Evolutionary conservation across 2,329 filamentous ascomycete species (phyloP).

Genomic region (Fusarium sp.): DNA sequence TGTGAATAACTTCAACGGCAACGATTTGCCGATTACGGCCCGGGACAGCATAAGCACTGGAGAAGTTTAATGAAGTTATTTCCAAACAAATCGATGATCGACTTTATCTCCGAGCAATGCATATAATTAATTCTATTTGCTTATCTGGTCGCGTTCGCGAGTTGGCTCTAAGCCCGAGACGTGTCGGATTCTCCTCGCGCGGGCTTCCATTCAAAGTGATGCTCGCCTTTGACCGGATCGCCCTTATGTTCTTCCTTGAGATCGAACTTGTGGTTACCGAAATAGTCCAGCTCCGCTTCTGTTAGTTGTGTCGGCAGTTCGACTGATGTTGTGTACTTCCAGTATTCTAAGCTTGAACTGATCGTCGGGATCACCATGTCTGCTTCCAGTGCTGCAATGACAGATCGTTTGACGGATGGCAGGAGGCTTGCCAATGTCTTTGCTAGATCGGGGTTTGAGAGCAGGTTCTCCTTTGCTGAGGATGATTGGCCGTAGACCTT

Average conservation of each 20-base stretch:
- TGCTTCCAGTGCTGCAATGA: background rate
- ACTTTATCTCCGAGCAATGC: background rate
- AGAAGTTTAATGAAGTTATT: background rate
- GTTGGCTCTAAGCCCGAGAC: background rate
- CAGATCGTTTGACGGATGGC: background rate
- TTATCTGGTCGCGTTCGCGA: background rate
- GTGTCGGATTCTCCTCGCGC: background rate
- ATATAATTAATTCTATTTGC: background rate
- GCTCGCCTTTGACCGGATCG: background rate
- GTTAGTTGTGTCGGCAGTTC: background rate
- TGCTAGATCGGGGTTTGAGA: background rate
- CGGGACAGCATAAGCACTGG: background rate
- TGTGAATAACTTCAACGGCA: constrained; percentile 28
- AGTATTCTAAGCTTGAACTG: constrained; percentile 4
- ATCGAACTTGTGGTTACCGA: background rate
- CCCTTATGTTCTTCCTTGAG: background rate
- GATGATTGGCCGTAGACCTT: background rate
- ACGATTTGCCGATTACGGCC: constrained; percentile 14
- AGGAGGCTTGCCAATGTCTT: background rate
- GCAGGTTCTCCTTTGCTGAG: background rate
- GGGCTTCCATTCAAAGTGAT: background rate
- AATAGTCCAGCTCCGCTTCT: background rate
- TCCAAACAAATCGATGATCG: background rate
- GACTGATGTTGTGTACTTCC: background rate
- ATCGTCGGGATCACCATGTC: background rate